phyloP scores from a whole-genome alignment of 257 asterid genomes.

The Solanum raphanifolium region DNA sequence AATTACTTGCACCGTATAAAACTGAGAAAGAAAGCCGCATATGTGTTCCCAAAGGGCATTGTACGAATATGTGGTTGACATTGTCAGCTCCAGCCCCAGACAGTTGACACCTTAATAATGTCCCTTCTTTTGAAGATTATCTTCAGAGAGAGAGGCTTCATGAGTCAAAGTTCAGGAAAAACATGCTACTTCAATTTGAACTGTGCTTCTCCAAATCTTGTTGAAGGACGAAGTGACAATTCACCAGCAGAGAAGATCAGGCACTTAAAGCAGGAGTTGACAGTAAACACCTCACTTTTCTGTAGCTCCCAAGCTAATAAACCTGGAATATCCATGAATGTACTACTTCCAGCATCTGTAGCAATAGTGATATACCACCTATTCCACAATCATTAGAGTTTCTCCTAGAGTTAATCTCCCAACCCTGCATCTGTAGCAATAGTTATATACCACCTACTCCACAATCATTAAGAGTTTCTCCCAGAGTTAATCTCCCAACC shows the following conservation, averaged over 20 bases:
- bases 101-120: not conserved
- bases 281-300: not conserved
- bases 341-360: not conserved
- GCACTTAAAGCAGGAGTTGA: not conserved
- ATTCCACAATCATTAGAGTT: not conserved
- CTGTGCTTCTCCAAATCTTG: not conserved
- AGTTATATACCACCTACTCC: not conserved
- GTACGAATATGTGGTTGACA: not conserved
- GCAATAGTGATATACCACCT: not conserved
- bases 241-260: not conserved
- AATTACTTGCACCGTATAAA: not conserved
- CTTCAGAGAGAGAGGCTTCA: not conserved
- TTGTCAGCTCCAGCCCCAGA: not conserved
- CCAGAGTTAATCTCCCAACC: not conserved
- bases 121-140: not conserved
- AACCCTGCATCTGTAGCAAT: not conserved
- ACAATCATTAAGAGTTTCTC: not conserved
- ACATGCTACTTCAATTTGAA: not conserved
- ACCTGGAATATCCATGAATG: not conserved
- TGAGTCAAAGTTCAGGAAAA: not conserved
- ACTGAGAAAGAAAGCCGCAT: not conserved
- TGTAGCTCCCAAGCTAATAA: not conserved
- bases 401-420: not conserved
- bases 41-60: not conserved
- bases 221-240: not conserved